These are phyloP conservation scores for Gloeopeniophorella convolvens DNA, from an alignment of 768 basidiomycete species.

Conservation along the genomic window DNA sequence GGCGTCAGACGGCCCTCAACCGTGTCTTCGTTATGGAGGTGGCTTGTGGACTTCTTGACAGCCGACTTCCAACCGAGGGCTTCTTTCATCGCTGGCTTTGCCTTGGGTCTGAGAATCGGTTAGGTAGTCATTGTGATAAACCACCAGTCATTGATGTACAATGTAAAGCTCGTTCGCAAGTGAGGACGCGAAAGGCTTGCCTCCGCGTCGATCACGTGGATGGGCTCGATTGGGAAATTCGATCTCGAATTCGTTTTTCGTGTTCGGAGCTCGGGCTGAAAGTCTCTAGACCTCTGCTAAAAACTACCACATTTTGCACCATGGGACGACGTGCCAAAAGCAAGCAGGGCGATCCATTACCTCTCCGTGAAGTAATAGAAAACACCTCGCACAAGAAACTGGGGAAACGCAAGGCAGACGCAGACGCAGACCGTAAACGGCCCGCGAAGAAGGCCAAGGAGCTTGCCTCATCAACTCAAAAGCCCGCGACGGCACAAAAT, in stretches of 20 bases:
- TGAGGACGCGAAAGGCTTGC: too few relatives aligned
- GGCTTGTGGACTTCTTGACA: conserved; percentile 73
- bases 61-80: conserved; percentile 91
- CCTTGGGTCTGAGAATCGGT: conserved; percentile 75
- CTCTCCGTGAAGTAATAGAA: conserved; percentile 38
- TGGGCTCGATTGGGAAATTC: background rate
- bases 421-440: conserved; percentile 26
- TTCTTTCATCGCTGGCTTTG: conserved; percentile 79
- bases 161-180: too few relatives aligned
- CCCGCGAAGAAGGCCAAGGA: conserved; percentile 34
- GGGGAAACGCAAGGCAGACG: conserved; percentile 68
- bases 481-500: conserved; percentile 15
- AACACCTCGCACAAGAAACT: conserved; percentile 46
- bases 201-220: too few relatives aligned
- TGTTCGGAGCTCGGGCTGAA: too few relatives aligned
- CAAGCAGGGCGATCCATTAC: conserved; percentile 69
- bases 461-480: conserved; percentile 12
- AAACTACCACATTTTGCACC: too few relatives aligned
- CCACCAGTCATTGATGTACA: too few relatives aligned
- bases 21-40: conserved; percentile 55
- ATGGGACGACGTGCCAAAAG: conserved; percentile 87
- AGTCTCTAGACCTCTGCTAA: too few relatives aligned
- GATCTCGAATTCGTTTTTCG: too few relatives aligned
- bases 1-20: conserved; percentile 58
- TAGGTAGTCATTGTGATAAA: conserved; percentile 28